These are phyloP conservation scores for Lipomyces chichibuensis DNA, from an alignment of 805 yeast species.

Conservation along the genomic window DNA sequence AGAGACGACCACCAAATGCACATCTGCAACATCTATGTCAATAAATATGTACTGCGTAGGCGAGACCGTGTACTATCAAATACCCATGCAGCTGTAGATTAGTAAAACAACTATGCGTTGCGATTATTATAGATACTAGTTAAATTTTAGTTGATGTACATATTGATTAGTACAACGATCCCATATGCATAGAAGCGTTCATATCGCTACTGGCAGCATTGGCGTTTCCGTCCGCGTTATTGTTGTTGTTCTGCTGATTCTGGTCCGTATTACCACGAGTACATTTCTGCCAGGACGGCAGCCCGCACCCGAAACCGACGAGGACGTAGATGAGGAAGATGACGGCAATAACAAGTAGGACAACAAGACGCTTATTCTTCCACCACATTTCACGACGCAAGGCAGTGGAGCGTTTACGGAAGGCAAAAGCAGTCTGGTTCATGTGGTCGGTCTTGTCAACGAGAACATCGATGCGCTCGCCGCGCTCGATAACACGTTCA, in stretches of 20 bases:
- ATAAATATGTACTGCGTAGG: no score
- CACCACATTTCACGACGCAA: conserved; percentile 71
- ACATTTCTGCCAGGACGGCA: conserved; percentile 36
- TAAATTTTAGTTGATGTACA: no score
- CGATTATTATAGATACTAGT: no score
- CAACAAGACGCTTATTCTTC: conserved; percentile 33
- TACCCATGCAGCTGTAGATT: no score
- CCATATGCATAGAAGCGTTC: no score
- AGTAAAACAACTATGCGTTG: no score
- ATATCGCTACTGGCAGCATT: neutral
- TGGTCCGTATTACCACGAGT: conserved; percentile 19
- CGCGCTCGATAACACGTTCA: conserved; percentile 71
- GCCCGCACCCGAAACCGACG: conserved; percentile 36
- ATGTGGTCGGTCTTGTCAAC: conserved; percentile 80
- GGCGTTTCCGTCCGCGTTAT: conserved; percentile 7
- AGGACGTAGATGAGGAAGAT: conserved; percentile 34
- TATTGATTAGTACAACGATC: no score
- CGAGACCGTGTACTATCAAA: no score
- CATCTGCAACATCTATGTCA: neutral
- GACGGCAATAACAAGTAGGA: conserved; percentile 27
- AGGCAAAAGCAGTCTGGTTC: conserved; percentile 66
- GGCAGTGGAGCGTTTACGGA: conserved; percentile 67
- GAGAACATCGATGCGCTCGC: conserved; percentile 70
- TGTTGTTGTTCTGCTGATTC: conserved; percentile 13
- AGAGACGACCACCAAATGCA: neutral